A percentile compares a stretch with the other conserved stretches of the same genome.
phyloP scores from a whole-genome alignment of 2,329 filamentous ascomycete genomes.

The Aspergillus aculeatinus region DNA sequence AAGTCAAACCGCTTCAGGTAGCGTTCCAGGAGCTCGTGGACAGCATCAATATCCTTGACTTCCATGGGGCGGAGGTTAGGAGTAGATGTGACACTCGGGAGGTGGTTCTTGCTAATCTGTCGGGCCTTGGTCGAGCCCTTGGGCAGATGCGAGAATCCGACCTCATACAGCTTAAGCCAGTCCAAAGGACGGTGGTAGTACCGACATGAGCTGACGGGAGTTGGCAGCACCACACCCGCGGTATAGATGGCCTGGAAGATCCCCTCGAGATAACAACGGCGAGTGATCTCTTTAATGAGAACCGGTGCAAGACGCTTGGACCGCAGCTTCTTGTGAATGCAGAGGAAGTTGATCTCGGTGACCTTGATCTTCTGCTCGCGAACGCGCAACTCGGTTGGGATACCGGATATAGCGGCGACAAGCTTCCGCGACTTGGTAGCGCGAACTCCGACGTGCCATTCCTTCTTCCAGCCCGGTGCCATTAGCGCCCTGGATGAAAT shows the following conservation, averaged over 20 bases:
- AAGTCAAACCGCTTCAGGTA: constrained; percentile 82
- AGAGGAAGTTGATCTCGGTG: constrained; percentile 97
- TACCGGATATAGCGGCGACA: constrained; percentile 92
- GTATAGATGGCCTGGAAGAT: constrained; percentile 97
- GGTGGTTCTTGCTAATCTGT: constrained; percentile 80
- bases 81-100: constrained; percentile 71
- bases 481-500: constrained; percentile 74
- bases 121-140: constrained; percentile 77
- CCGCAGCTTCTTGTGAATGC: constrained; percentile 95
- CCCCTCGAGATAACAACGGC: constrained; percentile 79
- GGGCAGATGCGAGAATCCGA: constrained; percentile 89
- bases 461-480: constrained; percentile 87
- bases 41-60: constrained; percentile 71
- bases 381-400: constrained; percentile 79
- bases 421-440: constrained; percentile 79
- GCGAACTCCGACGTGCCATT: constrained; percentile 94
- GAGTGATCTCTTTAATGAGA: constrained; percentile 96
- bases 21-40: constrained; percentile 70
- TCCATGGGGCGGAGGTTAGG: constrained; percentile 79
- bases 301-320: constrained; percentile 89
- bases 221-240: constrained; percentile 84
- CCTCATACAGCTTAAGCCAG: constrained; percentile 94
- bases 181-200: constrained; percentile 94
- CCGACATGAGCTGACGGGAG: constrained; percentile 85
- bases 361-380: constrained; percentile 72